phyloP scores from a whole-genome alignment of 2,329 filamentous ascomycete genomes.

The Calonectria ilicicola region DNA sequence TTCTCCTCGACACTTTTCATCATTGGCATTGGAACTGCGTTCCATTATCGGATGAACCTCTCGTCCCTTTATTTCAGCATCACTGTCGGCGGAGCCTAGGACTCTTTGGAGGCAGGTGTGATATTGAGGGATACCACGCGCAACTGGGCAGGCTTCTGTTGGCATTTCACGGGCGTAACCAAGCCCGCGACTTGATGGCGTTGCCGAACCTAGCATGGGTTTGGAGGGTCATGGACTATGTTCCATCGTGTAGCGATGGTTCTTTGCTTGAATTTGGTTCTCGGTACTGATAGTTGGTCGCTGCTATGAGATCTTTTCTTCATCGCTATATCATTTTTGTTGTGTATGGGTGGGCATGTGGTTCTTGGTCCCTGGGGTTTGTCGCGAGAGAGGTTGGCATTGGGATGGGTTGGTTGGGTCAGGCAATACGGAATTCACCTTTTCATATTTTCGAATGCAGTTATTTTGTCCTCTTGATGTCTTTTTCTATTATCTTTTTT shows the following conservation, averaged over 20 bases:
- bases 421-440: constrained; percentile 26
- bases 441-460: constrained; percentile 23
- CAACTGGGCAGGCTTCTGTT: not conserved
- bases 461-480: not conserved
- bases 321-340: constrained; percentile 12
- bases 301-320: constrained; percentile 5
- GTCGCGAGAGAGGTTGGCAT: constrained; percentile 35
- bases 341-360: constrained; percentile 25
- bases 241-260: not conserved
- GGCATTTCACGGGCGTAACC: not conserved
- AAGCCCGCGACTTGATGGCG: not conserved
- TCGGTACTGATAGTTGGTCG: constrained; percentile 6
- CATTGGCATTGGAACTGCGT: constrained; percentile 8
- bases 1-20: constrained; percentile 31
- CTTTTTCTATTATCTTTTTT: too few species aligned
- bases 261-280: constrained; percentile 9
- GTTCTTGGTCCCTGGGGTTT: constrained; percentile 23
- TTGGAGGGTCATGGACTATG: constrained; percentile 3
- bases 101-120: not conserved
- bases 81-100: not conserved
- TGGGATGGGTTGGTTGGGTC: constrained; percentile 27
- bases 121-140: not conserved
- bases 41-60: not conserved
- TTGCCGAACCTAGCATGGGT: not conserved
- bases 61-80: not conserved